Conservation (phyloP, 1,139 yeast genomes). For the Hyphopichia fennica region DNA sequence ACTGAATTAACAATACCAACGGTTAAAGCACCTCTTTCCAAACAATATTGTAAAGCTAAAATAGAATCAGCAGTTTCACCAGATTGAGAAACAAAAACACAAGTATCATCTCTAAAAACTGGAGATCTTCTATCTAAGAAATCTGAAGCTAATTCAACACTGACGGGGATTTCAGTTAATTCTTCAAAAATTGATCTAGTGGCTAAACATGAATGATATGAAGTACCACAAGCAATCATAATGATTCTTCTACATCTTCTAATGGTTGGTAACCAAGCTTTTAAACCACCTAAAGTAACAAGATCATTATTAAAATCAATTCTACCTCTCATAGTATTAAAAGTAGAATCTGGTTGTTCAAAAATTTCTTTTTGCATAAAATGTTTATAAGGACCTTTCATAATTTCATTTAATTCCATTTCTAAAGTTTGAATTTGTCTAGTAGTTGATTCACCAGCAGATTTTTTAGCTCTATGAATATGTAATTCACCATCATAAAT, state of each 20-base stretch:
- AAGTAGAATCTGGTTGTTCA: conserved; percentile 97
- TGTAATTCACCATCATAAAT: conserved; percentile 97
- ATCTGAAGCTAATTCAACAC: conserved; percentile 96
- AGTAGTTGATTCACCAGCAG: conserved; percentile 86
- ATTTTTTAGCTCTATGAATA: conserved; percentile 93
- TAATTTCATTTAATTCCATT: conserved; percentile 94
- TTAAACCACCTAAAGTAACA: conserved; percentile 88
- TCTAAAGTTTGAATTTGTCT: conserved; percentile 96
- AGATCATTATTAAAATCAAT: conserved; percentile 80
- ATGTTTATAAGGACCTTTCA: conserved; percentile 96
- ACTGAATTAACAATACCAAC: conserved; percentile 94
- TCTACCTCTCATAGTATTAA: conserved; percentile 99
- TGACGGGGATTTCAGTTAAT: conserved; percentile 92
- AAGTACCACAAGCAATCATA: conserved; percentile 99
- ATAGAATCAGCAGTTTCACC: conserved; percentile 99
- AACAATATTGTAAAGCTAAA: conserved; percentile 92
- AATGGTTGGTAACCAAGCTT: conserved; percentile 80
- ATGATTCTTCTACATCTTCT: conserved; percentile 94
- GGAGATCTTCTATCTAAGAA: conserved; percentile 94
- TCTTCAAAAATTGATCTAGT: conserved; percentile 96
- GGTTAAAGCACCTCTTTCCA: conserved; percentile 95
- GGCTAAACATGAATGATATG: conserved; percentile 97
- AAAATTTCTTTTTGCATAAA: conserved; percentile 99
- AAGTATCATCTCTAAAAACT: conserved; percentile 95
- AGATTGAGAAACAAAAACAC: conserved; percentile 96